Evolutionary conservation across 2,329 filamentous ascomycete genomes (phyloP).

Genomic region (Colletotrichum graminicola): DNA sequence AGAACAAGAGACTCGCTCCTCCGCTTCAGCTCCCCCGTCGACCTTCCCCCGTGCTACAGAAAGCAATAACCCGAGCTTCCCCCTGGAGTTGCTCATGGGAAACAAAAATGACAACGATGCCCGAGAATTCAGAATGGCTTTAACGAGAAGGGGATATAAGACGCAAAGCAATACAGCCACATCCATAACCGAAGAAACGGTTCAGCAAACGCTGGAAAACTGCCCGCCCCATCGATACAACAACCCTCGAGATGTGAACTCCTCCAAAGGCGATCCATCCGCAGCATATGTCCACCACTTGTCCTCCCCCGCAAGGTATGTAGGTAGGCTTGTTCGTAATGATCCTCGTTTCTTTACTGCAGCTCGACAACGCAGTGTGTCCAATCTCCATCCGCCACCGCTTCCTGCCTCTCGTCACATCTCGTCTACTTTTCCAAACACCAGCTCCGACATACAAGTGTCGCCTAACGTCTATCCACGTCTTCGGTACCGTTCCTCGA

Average conservation of each 20-base stretch:
- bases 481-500: not conserved
- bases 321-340: not conserved
- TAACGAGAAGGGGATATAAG: slow-evolving; percentile 2
- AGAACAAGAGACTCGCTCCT: not conserved
- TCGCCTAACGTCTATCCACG: not conserved
- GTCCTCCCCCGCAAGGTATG: slow-evolving; percentile 1
- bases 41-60: not conserved
- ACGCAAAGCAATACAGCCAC: slow-evolving; percentile 9
- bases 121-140: not conserved
- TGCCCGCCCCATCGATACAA: slow-evolving; percentile 4
- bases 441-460: not conserved
- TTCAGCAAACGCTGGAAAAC: slow-evolving; percentile 4
- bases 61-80: not conserved
- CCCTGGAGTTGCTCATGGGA: not conserved
- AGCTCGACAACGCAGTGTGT: not conserved
- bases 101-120: not conserved
- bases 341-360: slow-evolving; percentile 4
- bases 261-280: not conserved
- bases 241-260: not conserved
- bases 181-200: slow-evolving; percentile 5
- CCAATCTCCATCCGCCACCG: not conserved
- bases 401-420: not conserved
- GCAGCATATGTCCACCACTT: slow-evolving; percentile 2
- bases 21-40: not conserved
- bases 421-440: not conserved